These are phyloP conservation scores for Kipferlia bialata DNA, from an alignment of 78 protist genomes.

Conservation along the genomic window DNA sequence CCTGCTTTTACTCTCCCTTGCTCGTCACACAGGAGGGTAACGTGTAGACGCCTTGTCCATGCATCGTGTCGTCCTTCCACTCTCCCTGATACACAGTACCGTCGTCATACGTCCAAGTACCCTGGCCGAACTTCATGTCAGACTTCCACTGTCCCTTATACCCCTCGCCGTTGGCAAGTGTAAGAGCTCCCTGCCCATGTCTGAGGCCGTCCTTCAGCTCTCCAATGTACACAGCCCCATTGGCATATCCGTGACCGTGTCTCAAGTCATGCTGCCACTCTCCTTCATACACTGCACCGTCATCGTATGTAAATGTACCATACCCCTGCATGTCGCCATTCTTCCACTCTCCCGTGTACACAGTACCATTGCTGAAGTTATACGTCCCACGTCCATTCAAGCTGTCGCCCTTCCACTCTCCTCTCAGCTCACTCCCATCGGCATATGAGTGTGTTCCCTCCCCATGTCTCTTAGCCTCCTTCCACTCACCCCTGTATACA, in stretches of 20 bases:
- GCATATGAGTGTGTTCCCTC: background rate
- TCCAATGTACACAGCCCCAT: background rate
- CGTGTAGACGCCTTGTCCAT: no score
- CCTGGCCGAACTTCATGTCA: slow-evolving; percentile 1
- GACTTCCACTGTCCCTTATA: background rate
- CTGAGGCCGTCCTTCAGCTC: background rate
- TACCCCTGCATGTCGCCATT: background rate
- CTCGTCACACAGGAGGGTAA: no score
- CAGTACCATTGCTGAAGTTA: background rate
- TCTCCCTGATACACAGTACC: background rate
- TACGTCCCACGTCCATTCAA: background rate
- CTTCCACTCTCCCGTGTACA: background rate
- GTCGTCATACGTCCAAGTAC: slow-evolving; percentile 1
- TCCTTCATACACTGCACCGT: background rate
- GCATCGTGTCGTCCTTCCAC: no score
- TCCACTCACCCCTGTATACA: no score
- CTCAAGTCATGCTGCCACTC: background rate
- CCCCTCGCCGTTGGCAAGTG: background rate
- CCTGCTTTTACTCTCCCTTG: no score
- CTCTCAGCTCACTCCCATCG: background rate
- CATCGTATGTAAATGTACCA: background rate
- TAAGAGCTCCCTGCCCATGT: background rate
- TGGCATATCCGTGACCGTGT: background rate
- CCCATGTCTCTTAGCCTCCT: background rate
- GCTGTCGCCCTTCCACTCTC: background rate